Base-by-base conservation (phyloP, 2,329 filamentous ascomycete genomes). In the Fusarium fujikuroi region DNA sequence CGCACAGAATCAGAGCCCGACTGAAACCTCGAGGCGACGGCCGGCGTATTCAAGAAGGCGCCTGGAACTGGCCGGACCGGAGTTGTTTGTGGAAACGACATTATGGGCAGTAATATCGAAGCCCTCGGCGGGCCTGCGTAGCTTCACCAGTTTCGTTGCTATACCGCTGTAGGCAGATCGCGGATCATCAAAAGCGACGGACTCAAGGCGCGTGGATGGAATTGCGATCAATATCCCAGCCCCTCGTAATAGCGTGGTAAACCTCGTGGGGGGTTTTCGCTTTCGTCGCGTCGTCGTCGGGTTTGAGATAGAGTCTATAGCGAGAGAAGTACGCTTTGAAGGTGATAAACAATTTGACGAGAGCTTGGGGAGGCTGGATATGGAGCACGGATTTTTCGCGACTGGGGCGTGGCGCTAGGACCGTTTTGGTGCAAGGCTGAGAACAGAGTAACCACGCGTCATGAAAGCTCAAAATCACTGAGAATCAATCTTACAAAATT, bases 41-140 rank as follows among this genome's bases (percentile, higher is more conserved):
- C 92, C 53, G 93, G 93, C 28, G 93, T 95, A 77, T 92, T 90
- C 78, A 94, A 83, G 79, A 92, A 95, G 77, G 91, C 91, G 84
- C 93, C 93, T 49, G 93, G 93, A 53, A 94, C 86, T 69, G 90
- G 90, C 77, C 92, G 90, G 83, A 92, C 87, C 43, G 93, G 93
- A 63, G 93, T 93, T 72, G 84, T 84, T 74, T 84, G 84, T 30
- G 85, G 83, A 73, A 89, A 88, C 58, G 89, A 85, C 89, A 91
- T 91, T 75, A 66, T 75, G 79, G 76, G 68, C 75, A 72, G 74
- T 70, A 73, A 66, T 67, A 77, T 64, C 69, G 72, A 75, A 76
- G 75, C 73, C 76, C 75, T 78, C 64, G 75, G 74, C 75, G 75
- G 76, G 76, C 68, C 72, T 73, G 70, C 64, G 72, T 54, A 73